These are phyloP conservation scores for Gillenia trifoliata DNA, from an alignment of 306 rosid species.

Conservation along the genomic window DNA sequence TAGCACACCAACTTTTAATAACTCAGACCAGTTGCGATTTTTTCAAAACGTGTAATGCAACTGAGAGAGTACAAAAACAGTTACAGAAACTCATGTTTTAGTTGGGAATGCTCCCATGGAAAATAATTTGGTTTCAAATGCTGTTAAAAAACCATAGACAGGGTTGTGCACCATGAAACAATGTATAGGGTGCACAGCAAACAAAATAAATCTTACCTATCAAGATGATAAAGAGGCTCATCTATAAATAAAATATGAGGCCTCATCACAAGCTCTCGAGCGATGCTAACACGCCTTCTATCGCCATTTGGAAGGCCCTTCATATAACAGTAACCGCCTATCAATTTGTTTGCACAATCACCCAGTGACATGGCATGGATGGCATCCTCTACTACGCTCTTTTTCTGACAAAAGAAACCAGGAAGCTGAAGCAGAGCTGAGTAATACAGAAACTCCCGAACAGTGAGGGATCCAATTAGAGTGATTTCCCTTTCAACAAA, in stretches of 20 bases:
- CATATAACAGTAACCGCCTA: constrained; percentile 95
- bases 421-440: constrained; percentile 94
- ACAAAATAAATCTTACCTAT: constrained; percentile 47
- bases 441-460: constrained; percentile 86
- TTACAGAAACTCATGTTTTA: neutral
- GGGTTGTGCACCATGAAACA: neutral
- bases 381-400: constrained; percentile 92
- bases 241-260: constrained; percentile 88
- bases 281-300: constrained; percentile 87
- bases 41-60: neutral
- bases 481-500: constrained; percentile 86
- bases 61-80: neutral
- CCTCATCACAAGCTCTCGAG: constrained; percentile 98
- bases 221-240: constrained; percentile 94
- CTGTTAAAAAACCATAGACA: no score
- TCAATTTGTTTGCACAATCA: constrained; percentile 87
- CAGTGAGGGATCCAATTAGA: constrained; percentile 94
- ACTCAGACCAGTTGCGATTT: neutral
- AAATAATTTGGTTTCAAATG: constrained; percentile 1
- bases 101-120: neutral
- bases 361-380: constrained; percentile 87
- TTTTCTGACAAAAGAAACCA: constrained; percentile 94
- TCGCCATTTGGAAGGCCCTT: constrained; percentile 96
- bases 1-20: neutral
- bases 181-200: neutral